phyloP scores from a whole-genome alignment of 768 basidiomycete species.

The Boletus sp. region DNA sequence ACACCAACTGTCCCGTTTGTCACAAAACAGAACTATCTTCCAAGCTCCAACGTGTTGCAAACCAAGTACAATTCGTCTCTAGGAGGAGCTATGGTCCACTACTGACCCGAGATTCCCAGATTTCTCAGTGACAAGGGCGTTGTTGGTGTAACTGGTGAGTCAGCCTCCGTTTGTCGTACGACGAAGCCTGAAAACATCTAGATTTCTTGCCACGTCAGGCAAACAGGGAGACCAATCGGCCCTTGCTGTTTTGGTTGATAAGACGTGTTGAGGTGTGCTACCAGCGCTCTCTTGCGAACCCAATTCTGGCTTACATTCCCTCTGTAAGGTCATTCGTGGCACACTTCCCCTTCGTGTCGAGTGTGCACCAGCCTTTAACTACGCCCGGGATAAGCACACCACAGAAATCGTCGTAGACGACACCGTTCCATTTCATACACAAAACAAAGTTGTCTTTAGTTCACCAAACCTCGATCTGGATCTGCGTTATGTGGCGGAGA shows the following conservation, averaged over 20 bases:
- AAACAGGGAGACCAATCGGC: constrained; percentile 42
- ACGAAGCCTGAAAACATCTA: constrained; percentile 23
- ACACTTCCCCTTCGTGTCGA: constrained; percentile 76
- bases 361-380: constrained; percentile 96
- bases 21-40: constrained; percentile 80
- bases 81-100: neutral
- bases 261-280: constrained; percentile 66
- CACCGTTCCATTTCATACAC: constrained; percentile 37
- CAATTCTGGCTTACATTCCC: neutral
- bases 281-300: neutral
- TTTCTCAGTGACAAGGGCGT: constrained; percentile 90
- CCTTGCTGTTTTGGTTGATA: constrained; percentile 80
- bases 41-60: constrained; percentile 80
- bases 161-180: neutral
- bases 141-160: constrained; percentile 70
- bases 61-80: constrained; percentile 51
- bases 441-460: constrained; percentile 61
- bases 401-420: constrained; percentile 54
- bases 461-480: constrained; percentile 62
- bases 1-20: constrained; percentile 65
- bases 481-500: constrained; percentile 69
- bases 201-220: constrained; percentile 77
- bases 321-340: constrained; percentile 71
- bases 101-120: constrained; percentile 24
- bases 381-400: constrained; percentile 73